Percentiles rank a stretch among this genome's conserved stretches.
Evolutionary conservation across 257 asterid species (phyloP).

Genomic region (Pogostemon cablin): DNA sequence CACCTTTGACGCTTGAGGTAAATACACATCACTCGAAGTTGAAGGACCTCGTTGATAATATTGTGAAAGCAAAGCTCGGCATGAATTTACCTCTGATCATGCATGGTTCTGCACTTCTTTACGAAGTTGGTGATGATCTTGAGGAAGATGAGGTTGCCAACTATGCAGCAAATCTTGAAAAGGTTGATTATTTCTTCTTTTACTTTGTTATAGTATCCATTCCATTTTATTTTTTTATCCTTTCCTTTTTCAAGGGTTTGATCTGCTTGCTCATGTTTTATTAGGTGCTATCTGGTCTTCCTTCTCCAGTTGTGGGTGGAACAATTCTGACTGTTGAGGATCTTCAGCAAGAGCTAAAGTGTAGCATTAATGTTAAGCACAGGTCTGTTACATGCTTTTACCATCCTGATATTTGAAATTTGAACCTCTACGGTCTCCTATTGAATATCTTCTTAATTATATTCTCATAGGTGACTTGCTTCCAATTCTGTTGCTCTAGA

Average conservation of each 20-base stretch:
- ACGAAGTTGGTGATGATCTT: conserved; percentile 97
- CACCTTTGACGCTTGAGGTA: conserved; percentile 90
- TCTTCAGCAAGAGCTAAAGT: conserved; percentile 89
- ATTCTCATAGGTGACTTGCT: not conserved
- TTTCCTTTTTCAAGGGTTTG: conserved; percentile 12
- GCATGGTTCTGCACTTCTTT: conserved; percentile 87
- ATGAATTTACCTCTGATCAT: conserved; percentile 86
- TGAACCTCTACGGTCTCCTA: not conserved
- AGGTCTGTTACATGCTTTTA: conserved; percentile 53
- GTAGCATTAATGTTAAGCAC: conserved; percentile 81
- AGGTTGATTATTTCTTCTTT: conserved; percentile 49
- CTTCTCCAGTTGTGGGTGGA: conserved; percentile 85
- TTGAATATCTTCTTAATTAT: conserved; percentile 6
- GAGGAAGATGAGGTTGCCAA: conserved; percentile 84
- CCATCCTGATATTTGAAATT: conserved; percentile 3
- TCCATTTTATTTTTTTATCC: not conserved
- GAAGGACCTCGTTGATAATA: conserved; percentile 88
- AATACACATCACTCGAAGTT: conserved; percentile 76
- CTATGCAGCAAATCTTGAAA: conserved; percentile 89
- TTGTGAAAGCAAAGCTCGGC: conserved; percentile 89
- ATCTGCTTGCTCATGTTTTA: conserved; percentile 29
- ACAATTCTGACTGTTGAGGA: conserved; percentile 89
- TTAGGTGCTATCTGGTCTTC: conserved; percentile 85
- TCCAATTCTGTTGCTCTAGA: not conserved
- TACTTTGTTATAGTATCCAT: conserved; percentile 3